Conservation (phyloP, 768 basidiomycete species). For the Boletus patriciae region DNA sequence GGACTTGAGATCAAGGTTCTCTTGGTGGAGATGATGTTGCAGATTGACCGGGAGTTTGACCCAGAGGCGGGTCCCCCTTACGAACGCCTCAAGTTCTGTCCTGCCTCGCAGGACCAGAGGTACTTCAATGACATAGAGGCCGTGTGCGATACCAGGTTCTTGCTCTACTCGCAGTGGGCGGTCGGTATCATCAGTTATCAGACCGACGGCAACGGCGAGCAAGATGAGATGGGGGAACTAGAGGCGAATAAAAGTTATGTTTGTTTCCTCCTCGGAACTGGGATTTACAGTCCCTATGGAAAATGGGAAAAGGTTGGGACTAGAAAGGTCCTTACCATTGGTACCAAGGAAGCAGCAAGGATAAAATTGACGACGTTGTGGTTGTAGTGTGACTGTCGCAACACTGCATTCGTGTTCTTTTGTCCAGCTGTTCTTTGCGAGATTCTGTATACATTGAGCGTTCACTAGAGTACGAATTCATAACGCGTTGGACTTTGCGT, state of each 20-base stretch:
- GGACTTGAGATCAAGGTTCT: constrained; percentile 8
- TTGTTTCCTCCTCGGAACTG: constrained; percentile 6
- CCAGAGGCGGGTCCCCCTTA: neutral
- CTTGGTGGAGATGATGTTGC: constrained; percentile 9
- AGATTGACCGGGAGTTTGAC: neutral
- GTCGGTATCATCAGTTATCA: constrained; percentile 11
- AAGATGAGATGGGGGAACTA: neutral
- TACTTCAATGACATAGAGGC: neutral
- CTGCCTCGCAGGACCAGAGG: neutral
- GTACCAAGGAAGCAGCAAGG: constrained; percentile 6
- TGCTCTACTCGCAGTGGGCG: constrained; percentile 5
- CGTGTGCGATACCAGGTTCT: constrained; percentile 3
- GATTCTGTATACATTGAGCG: no score
- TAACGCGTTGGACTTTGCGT: no score
- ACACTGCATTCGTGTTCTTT: neutral
- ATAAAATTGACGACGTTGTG: constrained; percentile 1
- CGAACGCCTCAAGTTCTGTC: neutral
- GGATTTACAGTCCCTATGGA: constrained; percentile 6
- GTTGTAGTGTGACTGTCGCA: neutral
- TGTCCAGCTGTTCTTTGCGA: neutral
- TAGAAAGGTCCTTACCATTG: neutral
- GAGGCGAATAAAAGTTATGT: neutral
- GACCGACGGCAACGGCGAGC: neutral
- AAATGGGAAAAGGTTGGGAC: constrained; percentile 11
- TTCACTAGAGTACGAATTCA: no score